Base-by-base conservation (phyloP, 1,139 yeast species). In the Pichia sp. region DNA sequence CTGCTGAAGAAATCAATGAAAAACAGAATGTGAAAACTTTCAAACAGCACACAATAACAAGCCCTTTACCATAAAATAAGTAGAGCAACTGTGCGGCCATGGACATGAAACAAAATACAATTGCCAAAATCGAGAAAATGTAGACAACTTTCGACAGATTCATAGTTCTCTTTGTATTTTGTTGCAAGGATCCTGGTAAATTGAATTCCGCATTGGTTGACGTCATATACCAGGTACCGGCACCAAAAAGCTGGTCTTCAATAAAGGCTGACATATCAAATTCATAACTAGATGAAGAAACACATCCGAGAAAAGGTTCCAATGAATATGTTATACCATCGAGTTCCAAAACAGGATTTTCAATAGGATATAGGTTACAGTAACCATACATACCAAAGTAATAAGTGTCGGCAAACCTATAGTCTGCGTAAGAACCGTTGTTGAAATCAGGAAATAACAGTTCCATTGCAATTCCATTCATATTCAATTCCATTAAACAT, bases 401-500 rank as follows among this genome's bases (percentile, higher is more conserved):
- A 59, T 82, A 83, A 29, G 78, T 75, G 42, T 77, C 78, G 5
- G 84, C 67, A 33, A 83, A 63, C 1, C 86, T 85, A 39, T 77
- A 57, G 36, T 60, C 64, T 5, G 55, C 45, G 32, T 55, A 49
- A 10, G 50, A 51, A 4, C 42, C 39, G 11, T 41, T 9, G 34
- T 47, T 4, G 3, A 51, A 40, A 2, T 59, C 34, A 10, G 57
- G 37, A 7, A 56, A 52, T 5, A 55, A 33, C 39, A 45, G 27
- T 2, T 55, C 38, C 4, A 43, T 50, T 11, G 11, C 33, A 16
- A 16, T 16, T 11, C 52, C 53, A 3, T 68, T 49, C 36, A 73
- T 46, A 52, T 74, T 66, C 7, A 75, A 44, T 40, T 69, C 61
- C 57, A 76, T 51, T 46, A 68, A 59, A 50, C 71, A 74, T 33